These are phyloP conservation scores for Besnoitia besnoiti DNA, from an alignment of 169 alveolate species.

Conservation along the genomic window DNA sequence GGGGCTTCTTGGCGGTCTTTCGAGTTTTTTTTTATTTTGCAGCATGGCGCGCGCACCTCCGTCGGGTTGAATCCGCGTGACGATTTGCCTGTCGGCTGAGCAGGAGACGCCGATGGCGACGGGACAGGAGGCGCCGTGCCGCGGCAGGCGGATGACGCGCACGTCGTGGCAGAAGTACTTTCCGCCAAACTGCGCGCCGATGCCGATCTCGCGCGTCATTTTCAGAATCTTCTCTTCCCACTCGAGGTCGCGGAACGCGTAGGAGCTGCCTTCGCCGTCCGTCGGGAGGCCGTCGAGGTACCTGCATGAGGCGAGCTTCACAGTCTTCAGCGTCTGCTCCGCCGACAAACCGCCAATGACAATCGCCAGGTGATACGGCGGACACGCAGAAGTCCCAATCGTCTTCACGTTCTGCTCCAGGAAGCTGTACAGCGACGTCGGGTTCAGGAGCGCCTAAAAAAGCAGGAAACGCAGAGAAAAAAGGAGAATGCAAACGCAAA, in stretches of 20 bases:
- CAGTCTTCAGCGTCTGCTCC: slow-evolving; percentile 88
- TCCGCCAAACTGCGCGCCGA: slow-evolving; percentile 93
- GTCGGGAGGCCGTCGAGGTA: slow-evolving; percentile 81
- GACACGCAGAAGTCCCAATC: slow-evolving; percentile 92
- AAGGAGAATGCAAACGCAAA: not conserved
- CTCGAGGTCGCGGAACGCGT: slow-evolving; percentile 85
- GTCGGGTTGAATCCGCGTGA: slow-evolving; percentile 76
- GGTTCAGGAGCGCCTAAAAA: slow-evolving; percentile 80
- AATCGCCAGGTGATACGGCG: slow-evolving; percentile 90
- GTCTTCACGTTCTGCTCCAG: slow-evolving; percentile 79
- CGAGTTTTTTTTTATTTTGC: too few relatives aligned
- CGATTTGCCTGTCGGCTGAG: slow-evolving; percentile 89
- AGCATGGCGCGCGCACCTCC: too few relatives aligned
- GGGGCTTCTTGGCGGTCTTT: too few relatives aligned
- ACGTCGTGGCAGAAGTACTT: slow-evolving; percentile 91
- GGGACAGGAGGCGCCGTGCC: slow-evolving; percentile 92
- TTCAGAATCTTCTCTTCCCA: slow-evolving; percentile 73
- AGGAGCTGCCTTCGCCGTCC: slow-evolving; percentile 80
- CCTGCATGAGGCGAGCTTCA: slow-evolving; percentile 85
- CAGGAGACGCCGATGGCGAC: slow-evolving; percentile 92
- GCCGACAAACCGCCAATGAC: slow-evolving; percentile 90
- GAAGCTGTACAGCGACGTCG: slow-evolving; percentile 75
- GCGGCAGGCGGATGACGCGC: slow-evolving; percentile 87
- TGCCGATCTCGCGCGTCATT: slow-evolving; percentile 79
- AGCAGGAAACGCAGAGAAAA: not conserved